These are phyloP conservation scores for Trichosanthes truncata DNA, from an alignment of 306 rosid genomes.

Conservation along the genomic window DNA sequence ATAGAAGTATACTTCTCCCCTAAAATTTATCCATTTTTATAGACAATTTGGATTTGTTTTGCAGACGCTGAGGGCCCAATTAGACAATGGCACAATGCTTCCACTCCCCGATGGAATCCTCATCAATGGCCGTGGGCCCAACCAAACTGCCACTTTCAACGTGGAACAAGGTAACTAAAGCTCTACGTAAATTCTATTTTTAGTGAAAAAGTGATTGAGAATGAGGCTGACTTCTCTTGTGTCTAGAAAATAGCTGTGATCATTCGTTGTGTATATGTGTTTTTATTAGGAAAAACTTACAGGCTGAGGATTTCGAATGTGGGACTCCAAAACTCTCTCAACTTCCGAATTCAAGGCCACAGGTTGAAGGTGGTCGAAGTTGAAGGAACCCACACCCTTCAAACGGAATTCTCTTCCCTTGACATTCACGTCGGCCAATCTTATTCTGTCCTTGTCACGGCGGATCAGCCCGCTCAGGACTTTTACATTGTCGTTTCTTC, in stretches of 20 bases:
- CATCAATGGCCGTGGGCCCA: slow-evolving; percentile 92
- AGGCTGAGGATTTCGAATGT: slow-evolving; percentile 90
- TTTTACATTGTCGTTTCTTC: slow-evolving; percentile 68
- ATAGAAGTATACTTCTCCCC: not conserved
- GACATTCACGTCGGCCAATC: slow-evolving; percentile 93
- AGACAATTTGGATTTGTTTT: not conserved
- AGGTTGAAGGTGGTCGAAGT: slow-evolving; percentile 81
- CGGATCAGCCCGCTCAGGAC: slow-evolving; percentile 81
- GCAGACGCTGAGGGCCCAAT: slow-evolving; percentile 55
- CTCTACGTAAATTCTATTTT: not conserved
- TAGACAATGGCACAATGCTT: slow-evolving; percentile 67
- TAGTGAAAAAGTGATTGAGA: no score
- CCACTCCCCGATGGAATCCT: slow-evolving; percentile 87
- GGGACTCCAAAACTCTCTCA: slow-evolving; percentile 77
- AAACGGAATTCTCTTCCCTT: slow-evolving; percentile 69
- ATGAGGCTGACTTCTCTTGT: no score
- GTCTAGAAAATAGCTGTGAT: no score
- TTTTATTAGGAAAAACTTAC: slow-evolving; percentile 69
- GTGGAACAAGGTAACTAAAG: slow-evolving; percentile 69
- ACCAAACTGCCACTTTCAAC: slow-evolving; percentile 34
- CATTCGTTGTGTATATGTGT: not conserved
- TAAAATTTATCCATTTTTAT: not conserved
- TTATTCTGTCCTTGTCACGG: slow-evolving; percentile 72
- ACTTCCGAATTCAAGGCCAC: slow-evolving; percentile 82
- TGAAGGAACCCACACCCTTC: slow-evolving; percentile 94